Base-by-base conservation (phyloP, 257 asterid genomes). In the Nyctanthes arbortristis region DNA sequence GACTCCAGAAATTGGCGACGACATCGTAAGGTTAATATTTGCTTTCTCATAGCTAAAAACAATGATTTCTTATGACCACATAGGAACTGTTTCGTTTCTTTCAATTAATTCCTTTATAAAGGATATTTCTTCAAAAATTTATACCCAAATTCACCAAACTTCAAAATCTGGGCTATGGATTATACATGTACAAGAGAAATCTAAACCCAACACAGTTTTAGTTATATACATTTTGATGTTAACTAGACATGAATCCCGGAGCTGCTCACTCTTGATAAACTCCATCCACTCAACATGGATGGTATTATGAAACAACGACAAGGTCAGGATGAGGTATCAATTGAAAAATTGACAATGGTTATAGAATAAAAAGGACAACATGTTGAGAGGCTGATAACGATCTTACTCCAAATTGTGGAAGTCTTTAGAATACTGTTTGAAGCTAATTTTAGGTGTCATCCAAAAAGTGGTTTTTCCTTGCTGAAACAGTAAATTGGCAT, bases 1-100 rank as follows among this genome's bases (percentile, higher is more conserved):
- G 85, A 91, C 96, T 61, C 99, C 99, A 14, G 97, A 94, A 78
- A 89, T 94, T 69, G 89, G 99, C 75, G 99, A 94, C 81, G 97
- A 94, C 78, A 94, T 91, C 68, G 99, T 87, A 75, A 94, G 97
- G 99, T 94, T 76, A 79, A 77, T 74, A 72, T 65, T 71, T 61
- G 61, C 82, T 75, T 68, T 62, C 74, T 24, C n/a, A n/a, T n/a
- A n/a, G n/a, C n/a, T 52, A 52, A 35, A 4, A 9, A 8, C 5
- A 27, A 52, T 4, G 3, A 6, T 52, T 6, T 52, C 59, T 52
- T 52, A 52, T 52, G 8, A 52, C 59, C 59, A 52, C 31, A 20
- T 52, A 52, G 13, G 29, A 22, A 2, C 24, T 52, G 5, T 52
- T 52, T 20, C 30, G 20, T 52, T 22, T 4, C 29, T 20, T 52